These are phyloP conservation scores for Paramecium sexaurelia DNA, from an alignment of 73 alveolate species.

Conservation along the genomic window DNA sequence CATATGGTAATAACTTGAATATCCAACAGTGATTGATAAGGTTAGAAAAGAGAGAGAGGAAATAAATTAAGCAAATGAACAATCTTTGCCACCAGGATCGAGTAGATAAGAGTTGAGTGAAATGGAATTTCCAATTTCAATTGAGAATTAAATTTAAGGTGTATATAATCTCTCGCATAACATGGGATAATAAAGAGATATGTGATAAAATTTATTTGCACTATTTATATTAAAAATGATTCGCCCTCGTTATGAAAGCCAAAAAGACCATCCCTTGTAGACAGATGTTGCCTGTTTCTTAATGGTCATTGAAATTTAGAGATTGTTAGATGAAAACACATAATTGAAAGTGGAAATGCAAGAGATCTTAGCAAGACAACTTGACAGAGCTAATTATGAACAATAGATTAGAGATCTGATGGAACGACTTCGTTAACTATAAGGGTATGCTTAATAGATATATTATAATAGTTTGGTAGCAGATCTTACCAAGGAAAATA, in stretches of 20 bases:
- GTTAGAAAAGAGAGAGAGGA: background rate
- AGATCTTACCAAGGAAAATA: constrained; percentile 32
- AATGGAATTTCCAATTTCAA: background rate
- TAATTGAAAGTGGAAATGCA: constrained; percentile 11
- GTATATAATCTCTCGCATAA: constrained; percentile 10
- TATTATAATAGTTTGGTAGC: background rate
- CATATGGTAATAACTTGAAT: constrained; percentile 21
- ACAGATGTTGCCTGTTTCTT: constrained; percentile 52
- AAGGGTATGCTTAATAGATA: background rate
- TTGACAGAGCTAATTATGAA: constrained; percentile 48
- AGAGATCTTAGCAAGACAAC: background rate
- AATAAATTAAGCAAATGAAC: background rate
- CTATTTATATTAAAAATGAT: background rate
- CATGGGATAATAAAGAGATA: constrained; percentile 32
- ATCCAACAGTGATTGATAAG: background rate
- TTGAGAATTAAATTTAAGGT: constrained; percentile 8
- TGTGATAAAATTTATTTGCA: constrained; percentile 3
- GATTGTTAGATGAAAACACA: constrained; percentile 29
- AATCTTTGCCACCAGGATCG: background rate
- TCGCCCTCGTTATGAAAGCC: constrained; percentile 40
- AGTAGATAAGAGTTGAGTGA: background rate
- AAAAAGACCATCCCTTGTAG: background rate
- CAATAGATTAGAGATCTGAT: constrained; percentile 37
- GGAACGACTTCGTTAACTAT: constrained; percentile 28
- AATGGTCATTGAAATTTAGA: background rate